Percentiles rank a stretch among this genome's conserved stretches.
phyloP scores from a whole-genome alignment of 176 grass and related monocot genomes.

The Zoysia japonica region DNA sequence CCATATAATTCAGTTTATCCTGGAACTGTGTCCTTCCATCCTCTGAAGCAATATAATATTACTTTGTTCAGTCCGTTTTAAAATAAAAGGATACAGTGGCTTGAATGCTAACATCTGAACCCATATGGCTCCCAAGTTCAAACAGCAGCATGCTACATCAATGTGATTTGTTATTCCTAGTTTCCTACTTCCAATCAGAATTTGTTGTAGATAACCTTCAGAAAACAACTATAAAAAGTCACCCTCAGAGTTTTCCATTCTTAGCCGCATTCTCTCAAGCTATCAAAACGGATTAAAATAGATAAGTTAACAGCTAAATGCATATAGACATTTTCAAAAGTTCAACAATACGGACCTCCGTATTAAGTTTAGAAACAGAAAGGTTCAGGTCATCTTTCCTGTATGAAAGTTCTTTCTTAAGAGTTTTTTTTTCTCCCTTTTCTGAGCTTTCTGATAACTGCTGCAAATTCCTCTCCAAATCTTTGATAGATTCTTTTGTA shows the following conservation, averaged over 20 bases:
- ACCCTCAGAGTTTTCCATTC: slow-evolving; percentile 65
- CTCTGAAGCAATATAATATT: slow-evolving; percentile 51
- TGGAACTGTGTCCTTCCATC: slow-evolving; percentile 67
- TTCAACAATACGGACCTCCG: slow-evolving; percentile 58
- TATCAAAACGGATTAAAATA: slow-evolving; percentile 37
- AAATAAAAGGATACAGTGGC: slow-evolving; percentile 19
- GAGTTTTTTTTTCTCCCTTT: slow-evolving; percentile 64
- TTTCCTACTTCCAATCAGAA: neutral
- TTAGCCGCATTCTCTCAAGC: slow-evolving; percentile 77
- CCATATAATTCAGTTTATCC: slow-evolving; percentile 61
- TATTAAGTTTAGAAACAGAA: slow-evolving; percentile 60
- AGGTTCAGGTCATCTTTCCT: slow-evolving; percentile 65
- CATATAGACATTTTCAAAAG: slow-evolving; percentile 27
- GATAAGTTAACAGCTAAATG: slow-evolving; percentile 34
- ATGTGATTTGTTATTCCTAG: neutral
- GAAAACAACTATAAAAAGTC: slow-evolving; percentile 13
- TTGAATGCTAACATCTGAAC: slow-evolving; percentile 13
- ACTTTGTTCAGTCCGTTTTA: slow-evolving; percentile 8
- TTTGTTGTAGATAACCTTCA: neutral
- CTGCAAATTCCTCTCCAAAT: slow-evolving; percentile 69
- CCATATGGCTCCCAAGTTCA: neutral
- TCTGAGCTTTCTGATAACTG: slow-evolving; percentile 71
- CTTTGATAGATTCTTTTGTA: slow-evolving; percentile 63
- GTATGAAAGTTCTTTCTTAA: slow-evolving; percentile 72
- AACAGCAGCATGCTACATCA: slow-evolving; percentile 17